phyloP scores from a whole-genome alignment of 805 yeast species.

The Schwanniomyces pseudopolymorphus region DNA sequence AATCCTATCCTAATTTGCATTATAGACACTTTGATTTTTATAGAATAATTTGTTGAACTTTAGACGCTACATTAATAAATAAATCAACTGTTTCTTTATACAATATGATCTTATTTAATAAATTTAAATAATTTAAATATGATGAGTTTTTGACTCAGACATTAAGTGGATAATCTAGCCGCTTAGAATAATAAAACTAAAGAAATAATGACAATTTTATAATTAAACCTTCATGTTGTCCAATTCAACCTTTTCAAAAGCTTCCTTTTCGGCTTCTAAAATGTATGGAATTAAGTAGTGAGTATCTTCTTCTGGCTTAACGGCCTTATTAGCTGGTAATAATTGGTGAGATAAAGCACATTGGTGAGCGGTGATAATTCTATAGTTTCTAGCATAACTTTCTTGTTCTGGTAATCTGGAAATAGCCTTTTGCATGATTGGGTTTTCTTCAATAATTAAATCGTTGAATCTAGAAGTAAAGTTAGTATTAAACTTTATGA shows the following conservation, averaged over 20 bases:
- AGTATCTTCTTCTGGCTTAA: conserved; percentile 75
- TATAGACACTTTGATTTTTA: conserved; percentile 2
- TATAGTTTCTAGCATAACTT: conserved; percentile 86
- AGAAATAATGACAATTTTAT: neutral
- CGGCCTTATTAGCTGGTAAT: conserved; percentile 76
- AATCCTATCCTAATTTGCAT: neutral
- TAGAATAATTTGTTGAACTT: neutral
- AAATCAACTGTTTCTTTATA: conserved; percentile 1
- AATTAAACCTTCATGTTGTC: conserved; percentile 61
- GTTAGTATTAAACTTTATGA: conserved; percentile 13
- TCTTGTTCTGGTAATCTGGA: conserved; percentile 83
- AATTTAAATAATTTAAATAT: neutral
- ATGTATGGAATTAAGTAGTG: conserved; percentile 86
- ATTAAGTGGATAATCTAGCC: neutral
- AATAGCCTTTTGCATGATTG: conserved; percentile 82
- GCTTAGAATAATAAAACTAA: neutral
- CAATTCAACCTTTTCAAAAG: conserved; percentile 80
- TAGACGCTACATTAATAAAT: neutral
- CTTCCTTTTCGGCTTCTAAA: conserved; percentile 92
- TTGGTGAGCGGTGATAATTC: conserved; percentile 92
- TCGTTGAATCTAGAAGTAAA: conserved; percentile 64
- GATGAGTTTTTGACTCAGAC: neutral
- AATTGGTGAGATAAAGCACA: conserved; percentile 78
- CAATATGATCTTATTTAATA: neutral
- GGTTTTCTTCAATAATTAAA: conserved; percentile 82